Base-by-base conservation (phyloP, 139 green algal species). In the Choricystis sp. region DNA sequence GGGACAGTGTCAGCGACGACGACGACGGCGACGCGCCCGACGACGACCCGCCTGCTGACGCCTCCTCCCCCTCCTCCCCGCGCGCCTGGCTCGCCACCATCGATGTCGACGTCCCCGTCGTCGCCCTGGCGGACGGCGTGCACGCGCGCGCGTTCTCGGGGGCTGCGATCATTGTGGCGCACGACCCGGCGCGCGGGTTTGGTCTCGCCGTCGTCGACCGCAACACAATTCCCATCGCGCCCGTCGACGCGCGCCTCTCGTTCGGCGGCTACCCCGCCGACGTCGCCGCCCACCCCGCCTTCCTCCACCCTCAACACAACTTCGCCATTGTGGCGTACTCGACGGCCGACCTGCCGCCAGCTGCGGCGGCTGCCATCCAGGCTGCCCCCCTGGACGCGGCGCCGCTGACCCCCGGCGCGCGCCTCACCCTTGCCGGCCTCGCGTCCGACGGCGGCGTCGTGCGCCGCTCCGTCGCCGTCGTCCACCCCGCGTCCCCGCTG, bases 241-340 rank as follows among this genome's bases (percentile, higher is more conserved):
- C 79, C 0, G 85, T 78, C 48, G 87, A 96, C 61, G 70, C 95
- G 30, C 83, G 79, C 60, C 69, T 96, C 16, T 87, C 81, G 21
- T 96, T 96, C 72, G 79, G 80, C 1, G 88, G 85, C 20, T 82
- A 90, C 73, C 89, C 89, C 3, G 77, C 76, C 26, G 89, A 96
- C 71, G 67, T 87, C 26, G 63, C 75, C 4, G 89, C 66, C 20
- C 59, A 62, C 24, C 82, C 89, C 29, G 67, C 71, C 56, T 94
- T 94, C 74, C 77, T 94, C 29, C 85, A 94, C 70, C 86, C 85
- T 16, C 73, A 90, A 25, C 83, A 94, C 78, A 94, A 94, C 75
- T 93, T 93, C 61, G 71, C 83, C 0, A 59, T 94, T 20, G 69
- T 89, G 2, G 80, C 75, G 1, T 94, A 88, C 66, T 68, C 87